phyloP scores from a whole-genome alignment of 139 green algal genomes.

The Chlorella vulgaris region DNA sequence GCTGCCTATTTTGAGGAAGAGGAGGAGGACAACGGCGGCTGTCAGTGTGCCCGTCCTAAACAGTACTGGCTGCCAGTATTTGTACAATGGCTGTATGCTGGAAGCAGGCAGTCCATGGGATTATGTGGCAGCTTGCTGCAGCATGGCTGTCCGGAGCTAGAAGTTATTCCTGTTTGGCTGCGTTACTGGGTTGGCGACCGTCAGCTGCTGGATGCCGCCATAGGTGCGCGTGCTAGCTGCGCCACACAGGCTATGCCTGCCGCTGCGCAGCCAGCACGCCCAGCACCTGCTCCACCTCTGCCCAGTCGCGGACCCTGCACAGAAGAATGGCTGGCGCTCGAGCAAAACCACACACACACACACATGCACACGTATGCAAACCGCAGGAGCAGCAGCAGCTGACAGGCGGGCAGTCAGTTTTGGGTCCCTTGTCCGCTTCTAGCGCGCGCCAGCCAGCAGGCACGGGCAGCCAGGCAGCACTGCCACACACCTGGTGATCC shows the following conservation, averaged over 20 bases:
- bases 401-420: too few relatives aligned
- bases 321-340: not conserved
- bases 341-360: not conserved
- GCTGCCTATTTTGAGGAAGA: too few relatives aligned
- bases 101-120: too few relatives aligned
- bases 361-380: not conserved
- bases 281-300: slow-evolving; percentile 45
- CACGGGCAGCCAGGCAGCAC: not conserved
- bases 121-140: too few relatives aligned
- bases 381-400: too few relatives aligned
- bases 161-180: too few relatives aligned
- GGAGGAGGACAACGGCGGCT: too few relatives aligned
- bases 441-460: not conserved
- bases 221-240: not conserved
- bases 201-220: not conserved
- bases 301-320: slow-evolving; percentile 43
- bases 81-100: too few relatives aligned
- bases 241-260: not conserved
- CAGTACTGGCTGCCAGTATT: too few relatives aligned
- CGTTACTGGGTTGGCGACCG: too few relatives aligned
- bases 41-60: too few relatives aligned
- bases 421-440: not conserved
- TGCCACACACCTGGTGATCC: slow-evolving; percentile 35
- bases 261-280: slow-evolving; percentile 31
- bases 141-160: too few relatives aligned